A percentile compares a stretch with the other conserved stretches of the same genome.
These are phyloP conservation scores for Solanum corneliomulleri DNA, from an alignment of 257 asterid genomes.

Conservation along the genomic window DNA sequence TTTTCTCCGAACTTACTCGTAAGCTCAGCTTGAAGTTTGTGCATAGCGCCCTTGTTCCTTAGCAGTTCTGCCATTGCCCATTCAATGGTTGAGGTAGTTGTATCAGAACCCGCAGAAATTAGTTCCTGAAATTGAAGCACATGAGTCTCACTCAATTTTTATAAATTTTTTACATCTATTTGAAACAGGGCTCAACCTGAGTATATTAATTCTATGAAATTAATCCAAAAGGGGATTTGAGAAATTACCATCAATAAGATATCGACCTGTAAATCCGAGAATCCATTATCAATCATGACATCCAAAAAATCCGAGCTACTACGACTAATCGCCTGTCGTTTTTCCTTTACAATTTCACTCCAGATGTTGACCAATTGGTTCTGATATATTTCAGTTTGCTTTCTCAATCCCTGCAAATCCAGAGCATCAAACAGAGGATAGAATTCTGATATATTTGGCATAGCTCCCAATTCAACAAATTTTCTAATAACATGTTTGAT, in stretches of 20 bases:
- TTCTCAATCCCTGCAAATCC: conserved; percentile 32
- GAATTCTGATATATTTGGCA: conserved; percentile 26
- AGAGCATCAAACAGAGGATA: conserved; percentile 16
- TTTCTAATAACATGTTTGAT: conserved; percentile 14
- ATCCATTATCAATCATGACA: conserved; percentile 6
- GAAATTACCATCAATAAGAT: conserved; percentile 20
- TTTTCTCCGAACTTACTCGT: background rate
- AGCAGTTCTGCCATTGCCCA: conserved; percentile 27
- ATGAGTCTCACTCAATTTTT: background rate
- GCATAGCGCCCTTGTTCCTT: conserved; percentile 5
- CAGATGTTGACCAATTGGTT: conserved; percentile 7
- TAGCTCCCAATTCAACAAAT: background rate
- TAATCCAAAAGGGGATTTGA: background rate
- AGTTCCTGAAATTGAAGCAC: conserved; percentile 2
- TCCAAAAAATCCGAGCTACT: conserved; percentile 19
- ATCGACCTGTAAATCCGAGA: conserved; percentile 21
- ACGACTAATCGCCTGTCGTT: background rate
- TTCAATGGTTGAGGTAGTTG: conserved; percentile 27
- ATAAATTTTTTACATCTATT: background rate
- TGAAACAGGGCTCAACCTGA: background rate
- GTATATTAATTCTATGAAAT: background rate
- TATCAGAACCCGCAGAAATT: conserved; percentile 31
- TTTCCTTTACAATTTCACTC: conserved; percentile 21
- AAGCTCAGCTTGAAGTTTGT: conserved; percentile 9
- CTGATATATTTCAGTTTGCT: background rate